Conservation (phyloP, 164 flowering plant genomes). For the Macadamia tetraphylla region DNA sequence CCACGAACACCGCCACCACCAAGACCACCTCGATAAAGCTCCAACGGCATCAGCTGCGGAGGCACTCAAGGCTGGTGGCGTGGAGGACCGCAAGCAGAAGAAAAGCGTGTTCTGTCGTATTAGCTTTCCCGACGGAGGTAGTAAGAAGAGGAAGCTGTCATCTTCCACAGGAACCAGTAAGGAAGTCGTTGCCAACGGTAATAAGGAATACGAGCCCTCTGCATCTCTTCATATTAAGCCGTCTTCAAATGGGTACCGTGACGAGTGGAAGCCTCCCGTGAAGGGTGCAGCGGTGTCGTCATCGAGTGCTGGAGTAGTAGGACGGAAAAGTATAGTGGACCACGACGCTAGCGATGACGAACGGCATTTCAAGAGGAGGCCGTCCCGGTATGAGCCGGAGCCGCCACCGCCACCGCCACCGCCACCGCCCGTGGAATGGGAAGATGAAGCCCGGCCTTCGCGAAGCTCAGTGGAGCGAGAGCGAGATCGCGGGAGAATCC, state of each 20-base stretch:
- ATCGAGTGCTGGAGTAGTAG: not conserved
- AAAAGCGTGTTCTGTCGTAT: conserved; percentile 86
- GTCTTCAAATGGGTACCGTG: conserved; percentile 37
- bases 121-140: conserved; percentile 50
- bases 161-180: conserved; percentile 14
- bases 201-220: conserved; percentile 13
- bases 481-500: conserved; percentile 15
- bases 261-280: conserved; percentile 25
- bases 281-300: not conserved
- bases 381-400: conserved; percentile 47
- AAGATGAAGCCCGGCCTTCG: conserved; percentile 40
- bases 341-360: conserved; percentile 80
- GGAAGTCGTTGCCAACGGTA: not conserved
- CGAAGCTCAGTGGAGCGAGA: conserved; percentile 19
- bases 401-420: conserved; percentile 20
- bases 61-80: not conserved
- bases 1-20: not conserved
- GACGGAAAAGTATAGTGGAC: conserved; percentile 17
- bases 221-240: conserved; percentile 17
- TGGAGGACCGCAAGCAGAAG: conserved; percentile 42
- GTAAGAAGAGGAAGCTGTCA: conserved; percentile 47
- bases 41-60: conserved; percentile 8
- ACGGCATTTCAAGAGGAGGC: conserved; percentile 76
- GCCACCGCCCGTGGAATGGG: conserved; percentile 28
- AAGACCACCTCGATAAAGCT: not conserved